These are phyloP conservation scores for Aspergillus olivimuriae DNA, from an alignment of 495 filamentous ascomycete genomes.

Conservation along the genomic window DNA sequence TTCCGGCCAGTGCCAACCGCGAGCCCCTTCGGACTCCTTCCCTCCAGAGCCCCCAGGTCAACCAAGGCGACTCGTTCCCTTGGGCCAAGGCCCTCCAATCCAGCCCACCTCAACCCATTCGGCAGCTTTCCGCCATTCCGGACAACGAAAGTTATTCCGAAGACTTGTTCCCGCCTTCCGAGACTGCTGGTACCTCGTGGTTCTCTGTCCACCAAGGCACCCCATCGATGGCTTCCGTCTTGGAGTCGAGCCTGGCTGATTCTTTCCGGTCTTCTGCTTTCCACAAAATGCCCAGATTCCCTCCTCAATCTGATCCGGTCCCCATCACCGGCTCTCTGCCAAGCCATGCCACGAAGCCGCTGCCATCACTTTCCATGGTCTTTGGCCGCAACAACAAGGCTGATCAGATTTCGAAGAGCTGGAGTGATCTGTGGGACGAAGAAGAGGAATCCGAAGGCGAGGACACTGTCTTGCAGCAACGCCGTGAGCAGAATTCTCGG, in stretches of 20 bases:
- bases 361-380: conserved; percentile 65
- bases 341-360: conserved; percentile 56
- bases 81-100: conserved; percentile 90
- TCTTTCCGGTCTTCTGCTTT: conserved; percentile 59
- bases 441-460: conserved; percentile 71
- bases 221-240: conserved; percentile 70
- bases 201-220: conserved; percentile 62
- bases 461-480: conserved; percentile 47
- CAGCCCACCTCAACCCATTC: conserved; percentile 62
- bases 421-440: conserved; percentile 95
- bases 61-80: conserved; percentile 77
- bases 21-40: conserved; percentile 96
- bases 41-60: conserved; percentile 78
- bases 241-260: conserved; percentile 67
- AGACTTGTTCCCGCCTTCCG: conserved; percentile 80
- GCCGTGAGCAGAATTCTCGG: conserved; percentile 69
- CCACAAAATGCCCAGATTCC: conserved; percentile 31
- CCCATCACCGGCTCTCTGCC: conserved; percentile 74
- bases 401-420: conserved; percentile 80
- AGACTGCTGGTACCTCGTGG: conserved; percentile 64
- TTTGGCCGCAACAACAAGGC: conserved; percentile 72
- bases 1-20: conserved; percentile 77
- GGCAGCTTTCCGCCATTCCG: conserved; percentile 81
- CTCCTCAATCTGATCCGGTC: conserved; percentile 45
- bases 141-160: conserved; percentile 76